Evolutionary conservation across 352 stramenopile genomes (phyloP).

Genomic region (Globisporangium cederbergense): DNA sequence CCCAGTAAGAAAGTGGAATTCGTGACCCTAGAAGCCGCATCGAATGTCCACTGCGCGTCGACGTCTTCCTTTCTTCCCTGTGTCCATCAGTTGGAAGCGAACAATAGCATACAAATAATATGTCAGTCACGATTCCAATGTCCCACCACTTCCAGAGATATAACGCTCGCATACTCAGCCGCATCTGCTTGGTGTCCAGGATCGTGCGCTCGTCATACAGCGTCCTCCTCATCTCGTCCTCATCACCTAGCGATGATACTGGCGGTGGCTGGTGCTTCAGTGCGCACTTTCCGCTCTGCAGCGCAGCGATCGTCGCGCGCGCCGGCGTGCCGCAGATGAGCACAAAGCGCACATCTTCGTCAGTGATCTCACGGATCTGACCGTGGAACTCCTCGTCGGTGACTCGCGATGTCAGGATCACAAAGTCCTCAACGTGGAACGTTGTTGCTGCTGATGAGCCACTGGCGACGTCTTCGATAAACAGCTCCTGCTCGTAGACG

Average conservation of each 20-base stretch:
- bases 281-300: conserved; percentile 38
- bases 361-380: conserved; percentile 36
- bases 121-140: background rate
- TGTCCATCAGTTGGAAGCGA: background rate
- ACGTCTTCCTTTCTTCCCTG: conserved; percentile 24
- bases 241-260: background rate
- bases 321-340: conserved; percentile 49
- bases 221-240: conserved; percentile 2
- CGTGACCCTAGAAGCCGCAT: conserved; percentile 31
- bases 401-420: conserved; percentile 46
- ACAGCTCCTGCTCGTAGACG: background rate
- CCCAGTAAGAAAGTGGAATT: conserved; percentile 17
- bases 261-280: conserved; percentile 28
- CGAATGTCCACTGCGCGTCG: conserved; percentile 44
- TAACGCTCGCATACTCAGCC: conserved; percentile 10
- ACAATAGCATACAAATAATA: background rate
- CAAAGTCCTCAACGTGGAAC: conserved; percentile 46
- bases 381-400: conserved; percentile 65
- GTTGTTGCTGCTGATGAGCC: conserved; percentile 14
- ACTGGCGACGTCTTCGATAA: background rate
- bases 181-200: conserved; percentile 20
- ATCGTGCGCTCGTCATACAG: conserved; percentile 23
- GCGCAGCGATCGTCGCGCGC: conserved; percentile 25
- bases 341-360: conserved; percentile 34
- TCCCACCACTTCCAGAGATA: background rate